A percentile compares a stretch with the other conserved stretches of the same genome.
These are phyloP conservation scores for Logfia minima DNA, from an alignment of 129 eudicot species.

Conservation along the genomic window DNA sequence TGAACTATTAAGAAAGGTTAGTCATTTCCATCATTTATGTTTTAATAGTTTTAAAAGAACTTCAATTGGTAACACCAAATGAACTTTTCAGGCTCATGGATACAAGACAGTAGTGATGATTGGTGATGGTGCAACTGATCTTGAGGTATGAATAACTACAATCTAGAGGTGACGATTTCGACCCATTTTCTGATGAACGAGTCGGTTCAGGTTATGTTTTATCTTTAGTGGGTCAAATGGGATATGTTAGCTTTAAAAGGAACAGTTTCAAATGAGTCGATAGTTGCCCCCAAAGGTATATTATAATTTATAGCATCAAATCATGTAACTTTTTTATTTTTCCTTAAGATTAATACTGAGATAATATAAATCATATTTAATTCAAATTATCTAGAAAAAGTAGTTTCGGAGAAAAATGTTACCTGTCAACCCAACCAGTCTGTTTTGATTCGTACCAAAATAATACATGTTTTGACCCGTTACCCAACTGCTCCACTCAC, in stretches of 20 bases:
- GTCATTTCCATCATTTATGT: constrained; percentile 10
- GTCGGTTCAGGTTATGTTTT: background rate
- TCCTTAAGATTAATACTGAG: too few relatives aligned
- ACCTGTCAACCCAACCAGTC: background rate
- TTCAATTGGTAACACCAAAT: constrained; percentile 2
- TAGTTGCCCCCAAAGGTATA: background rate
- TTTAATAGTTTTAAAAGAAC: background rate
- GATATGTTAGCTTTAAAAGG: background rate
- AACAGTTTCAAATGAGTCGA: background rate
- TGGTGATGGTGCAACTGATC: constrained; percentile 99
- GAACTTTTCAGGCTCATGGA: constrained; percentile 61
- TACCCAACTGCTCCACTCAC: background rate
- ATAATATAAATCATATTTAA: too few relatives aligned
- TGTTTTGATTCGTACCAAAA: too few relatives aligned
- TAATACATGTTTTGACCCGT: background rate
- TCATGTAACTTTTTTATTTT: too few relatives aligned
- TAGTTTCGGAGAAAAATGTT: background rate
- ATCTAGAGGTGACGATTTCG: background rate
- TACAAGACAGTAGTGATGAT: constrained; percentile 83
- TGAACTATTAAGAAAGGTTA: constrained; percentile 71
- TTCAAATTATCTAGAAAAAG: too few relatives aligned
- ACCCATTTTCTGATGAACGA: background rate
- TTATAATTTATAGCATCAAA: too few relatives aligned
- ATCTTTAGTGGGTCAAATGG: background rate
- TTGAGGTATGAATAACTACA: constrained; percentile 57